phyloP scores from a whole-genome alignment of 345 rosid species.

The Rhodamnia rubescens region DNA sequence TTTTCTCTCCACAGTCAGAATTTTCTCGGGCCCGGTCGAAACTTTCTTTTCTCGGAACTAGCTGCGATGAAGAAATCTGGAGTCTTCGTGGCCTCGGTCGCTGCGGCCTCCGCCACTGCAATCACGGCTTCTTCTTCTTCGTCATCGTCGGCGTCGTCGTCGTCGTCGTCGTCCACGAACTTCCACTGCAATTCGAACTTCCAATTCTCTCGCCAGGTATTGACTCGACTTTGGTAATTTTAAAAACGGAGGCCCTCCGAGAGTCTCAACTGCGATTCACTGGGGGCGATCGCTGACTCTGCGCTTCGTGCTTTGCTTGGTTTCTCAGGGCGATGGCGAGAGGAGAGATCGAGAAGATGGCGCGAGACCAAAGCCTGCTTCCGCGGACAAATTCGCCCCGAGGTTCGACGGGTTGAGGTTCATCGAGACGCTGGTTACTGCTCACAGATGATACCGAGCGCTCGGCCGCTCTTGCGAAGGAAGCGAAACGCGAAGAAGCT shows the following conservation, averaged over 20 bases:
- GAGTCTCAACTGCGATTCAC: neutral
- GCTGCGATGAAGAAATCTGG: slow-evolving; percentile 8
- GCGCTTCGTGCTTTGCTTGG: neutral
- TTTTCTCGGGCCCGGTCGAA: neutral
- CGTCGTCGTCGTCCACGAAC: slow-evolving; percentile 1
- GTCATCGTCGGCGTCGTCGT: too few relatives aligned
- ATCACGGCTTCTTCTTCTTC: neutral
- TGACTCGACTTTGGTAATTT: neutral
- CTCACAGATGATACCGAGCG: neutral
- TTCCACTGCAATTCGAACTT: neutral
- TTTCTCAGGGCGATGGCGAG: neutral
- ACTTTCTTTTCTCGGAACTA: neutral
- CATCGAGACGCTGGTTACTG: slow-evolving; percentile 35
- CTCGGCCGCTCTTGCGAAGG: neutral
- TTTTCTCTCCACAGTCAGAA: neutral
- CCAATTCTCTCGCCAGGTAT: slow-evolving; percentile 6
- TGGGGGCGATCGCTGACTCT: neutral
- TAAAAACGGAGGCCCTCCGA: neutral
- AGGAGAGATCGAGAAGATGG: neutral
- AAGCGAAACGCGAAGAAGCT: neutral
- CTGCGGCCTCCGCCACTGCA: slow-evolving; percentile 6
- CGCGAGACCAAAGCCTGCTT: neutral
- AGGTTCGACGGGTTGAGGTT: slow-evolving; percentile 36
- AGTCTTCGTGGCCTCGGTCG: slow-evolving; percentile 6
- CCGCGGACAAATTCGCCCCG: slow-evolving; percentile 13